phyloP scores from a whole-genome alignment of 2,329 filamentous ascomycete genomes.

The Verticillium alfalfae region DNA sequence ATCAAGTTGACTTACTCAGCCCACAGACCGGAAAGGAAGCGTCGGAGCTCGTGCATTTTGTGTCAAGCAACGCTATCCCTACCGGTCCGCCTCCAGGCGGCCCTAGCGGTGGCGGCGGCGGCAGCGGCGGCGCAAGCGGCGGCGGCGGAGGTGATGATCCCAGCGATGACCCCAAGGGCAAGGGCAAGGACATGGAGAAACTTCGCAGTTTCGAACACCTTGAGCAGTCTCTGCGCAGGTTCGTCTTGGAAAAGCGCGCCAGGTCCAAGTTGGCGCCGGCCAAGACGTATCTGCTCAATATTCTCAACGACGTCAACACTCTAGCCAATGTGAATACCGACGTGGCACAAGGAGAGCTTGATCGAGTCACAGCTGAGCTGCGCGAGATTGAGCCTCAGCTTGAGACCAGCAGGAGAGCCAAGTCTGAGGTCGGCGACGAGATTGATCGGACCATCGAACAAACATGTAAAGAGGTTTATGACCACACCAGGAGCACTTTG shows the following conservation, averaged over 20 bases:
- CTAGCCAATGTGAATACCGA: slow-evolving; percentile 84
- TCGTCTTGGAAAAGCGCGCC: slow-evolving; percentile 92
- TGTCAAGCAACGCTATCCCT: slow-evolving; percentile 93
- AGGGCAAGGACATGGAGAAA: slow-evolving; percentile 85
- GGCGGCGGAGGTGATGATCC: slow-evolving; percentile 54
- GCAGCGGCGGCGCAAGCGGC: slow-evolving; percentile 46
- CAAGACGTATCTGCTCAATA: slow-evolving; percentile 90
- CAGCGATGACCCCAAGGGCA: slow-evolving; percentile 60
- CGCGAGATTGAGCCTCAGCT: slow-evolving; percentile 78
- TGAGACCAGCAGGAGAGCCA: slow-evolving; percentile 76
- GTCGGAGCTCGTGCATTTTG: slow-evolving; percentile 90
- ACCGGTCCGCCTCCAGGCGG: slow-evolving; percentile 44
- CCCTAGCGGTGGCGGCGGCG: slow-evolving; percentile 48
- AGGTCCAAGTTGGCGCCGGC: slow-evolving; percentile 93
- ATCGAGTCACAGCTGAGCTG: slow-evolving; percentile 76
- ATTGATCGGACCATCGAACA: slow-evolving; percentile 79
- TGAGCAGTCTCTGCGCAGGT: slow-evolving; percentile 82
- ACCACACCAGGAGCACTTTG: slow-evolving; percentile 71
- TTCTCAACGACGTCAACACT: slow-evolving; percentile 78
- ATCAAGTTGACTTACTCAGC: slow-evolving; percentile 83
- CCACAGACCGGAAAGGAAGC: slow-evolving; percentile 91
- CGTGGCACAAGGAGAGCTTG: slow-evolving; percentile 77
- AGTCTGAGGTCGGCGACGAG: slow-evolving; percentile 71
- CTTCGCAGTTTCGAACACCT: slow-evolving; percentile 83
- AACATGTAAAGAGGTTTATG: slow-evolving; percentile 80